Percentiles rank a stretch among this genome's conserved stretches.
Evolutionary conservation across 805 yeast species (phyloP).

Genomic region (Suhomyces kilbournensis): DNA sequence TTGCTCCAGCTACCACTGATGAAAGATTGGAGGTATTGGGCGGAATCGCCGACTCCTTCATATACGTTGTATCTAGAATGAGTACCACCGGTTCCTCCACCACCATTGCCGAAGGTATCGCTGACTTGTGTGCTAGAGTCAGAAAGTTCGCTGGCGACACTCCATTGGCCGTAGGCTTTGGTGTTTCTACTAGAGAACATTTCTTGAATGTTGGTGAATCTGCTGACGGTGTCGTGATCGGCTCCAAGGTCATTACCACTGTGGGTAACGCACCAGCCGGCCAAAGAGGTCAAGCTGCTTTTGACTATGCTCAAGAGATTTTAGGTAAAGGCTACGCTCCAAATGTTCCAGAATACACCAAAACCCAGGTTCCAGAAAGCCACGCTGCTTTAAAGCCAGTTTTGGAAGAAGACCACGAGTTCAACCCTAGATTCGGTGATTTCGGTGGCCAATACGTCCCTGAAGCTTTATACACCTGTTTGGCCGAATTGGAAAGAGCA

Average conservation of each 20-base stretch:
- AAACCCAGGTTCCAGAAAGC: conserved; percentile 9
- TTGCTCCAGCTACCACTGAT: conserved; percentile 95
- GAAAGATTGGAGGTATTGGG: conserved; percentile 77
- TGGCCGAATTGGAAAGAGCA: conserved; percentile 82
- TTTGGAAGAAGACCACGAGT: conserved; percentile 59
- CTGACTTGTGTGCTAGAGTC: conserved; percentile 69
- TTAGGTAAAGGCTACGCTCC: conserved; percentile 51
- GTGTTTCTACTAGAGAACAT: conserved; percentile 92
- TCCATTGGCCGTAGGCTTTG: conserved; percentile 92
- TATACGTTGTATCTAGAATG: conserved; percentile 96
- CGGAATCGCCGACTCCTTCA: conserved; percentile 88
- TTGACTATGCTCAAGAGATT: conserved; percentile 64
- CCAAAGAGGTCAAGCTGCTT: conserved; percentile 59
- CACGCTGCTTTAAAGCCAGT: conserved; percentile 34
- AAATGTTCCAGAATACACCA: conserved; percentile 26
- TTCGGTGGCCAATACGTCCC: conserved; percentile 99
- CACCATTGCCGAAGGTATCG: conserved; percentile 59
- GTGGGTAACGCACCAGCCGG: conserved; percentile 64
- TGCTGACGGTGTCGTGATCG: conserved; percentile 96
- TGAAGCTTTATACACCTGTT: conserved; percentile 88
- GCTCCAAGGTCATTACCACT: conserved; percentile 74
- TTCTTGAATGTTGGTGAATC: conserved; percentile 70
- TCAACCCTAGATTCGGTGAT: conserved; percentile 80
- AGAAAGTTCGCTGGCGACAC: conserved; percentile 64
- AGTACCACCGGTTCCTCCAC: conserved; percentile 92